Evolutionary conservation across 2,329 filamentous ascomycete genomes (phyloP).

Genomic region (Graphilbum sp.): DNA sequence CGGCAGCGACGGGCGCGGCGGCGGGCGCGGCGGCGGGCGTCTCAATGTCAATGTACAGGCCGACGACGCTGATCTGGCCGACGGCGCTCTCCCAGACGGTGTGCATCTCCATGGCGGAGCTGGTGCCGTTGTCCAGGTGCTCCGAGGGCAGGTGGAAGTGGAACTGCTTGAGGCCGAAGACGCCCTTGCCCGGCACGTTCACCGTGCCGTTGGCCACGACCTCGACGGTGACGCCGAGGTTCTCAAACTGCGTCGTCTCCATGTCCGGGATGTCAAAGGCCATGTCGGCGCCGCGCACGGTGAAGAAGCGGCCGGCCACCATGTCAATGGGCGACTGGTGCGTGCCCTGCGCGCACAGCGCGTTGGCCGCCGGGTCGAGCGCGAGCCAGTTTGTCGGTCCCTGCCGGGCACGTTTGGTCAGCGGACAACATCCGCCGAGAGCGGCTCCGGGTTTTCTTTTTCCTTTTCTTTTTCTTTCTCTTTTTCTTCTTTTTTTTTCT

Average conservation of each 20-base stretch:
- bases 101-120: conserved; percentile 37
- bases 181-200: conserved; percentile 15
- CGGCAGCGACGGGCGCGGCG: neutral
- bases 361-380: conserved; percentile 23
- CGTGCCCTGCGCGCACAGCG: conserved; percentile 31
- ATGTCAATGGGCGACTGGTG: conserved; percentile 44
- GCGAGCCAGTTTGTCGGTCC: conserved; percentile 19
- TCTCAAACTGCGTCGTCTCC: conserved; percentile 31
- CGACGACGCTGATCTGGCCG: conserved; percentile 25
- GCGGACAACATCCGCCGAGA: too few relatives aligned
- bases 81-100: conserved; percentile 37
- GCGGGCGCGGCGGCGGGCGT: conserved; percentile 6
- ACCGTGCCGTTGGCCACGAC: conserved; percentile 27
- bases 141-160: conserved; percentile 35
- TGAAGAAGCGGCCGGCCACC: conserved; percentile 18
- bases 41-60: conserved; percentile 24
- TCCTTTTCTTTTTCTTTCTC: too few relatives aligned
- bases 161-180: conserved; percentile 26
- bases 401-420: conserved; percentile 3
- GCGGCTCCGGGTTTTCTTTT: too few relatives aligned
- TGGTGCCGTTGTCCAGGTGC: conserved; percentile 27
- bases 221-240: conserved; percentile 41
- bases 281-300: conserved; percentile 16
- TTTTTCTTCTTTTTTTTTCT: too few relatives aligned
- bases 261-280: conserved; percentile 24